phyloP scores from a whole-genome alignment of 371 early-diverging fungal species.

The Apophysomyces trapeziformis region DNA sequence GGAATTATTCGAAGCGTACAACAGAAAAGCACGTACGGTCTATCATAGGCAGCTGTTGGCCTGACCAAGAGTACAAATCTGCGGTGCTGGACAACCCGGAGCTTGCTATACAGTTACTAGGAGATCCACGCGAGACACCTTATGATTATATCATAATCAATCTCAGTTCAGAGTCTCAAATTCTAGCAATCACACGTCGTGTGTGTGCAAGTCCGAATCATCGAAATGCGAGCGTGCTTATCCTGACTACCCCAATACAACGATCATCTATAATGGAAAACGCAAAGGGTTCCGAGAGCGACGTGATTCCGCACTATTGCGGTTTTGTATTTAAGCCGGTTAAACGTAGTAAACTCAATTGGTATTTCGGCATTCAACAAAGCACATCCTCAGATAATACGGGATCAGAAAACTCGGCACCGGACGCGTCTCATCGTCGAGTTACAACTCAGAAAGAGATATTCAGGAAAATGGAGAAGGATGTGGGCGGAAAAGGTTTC shows the following conservation, averaged over 20 bases:
- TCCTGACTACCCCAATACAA: conserved; percentile 66
- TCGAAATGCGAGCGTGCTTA: conserved; percentile 47
- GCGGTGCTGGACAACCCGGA: conserved; percentile 37
- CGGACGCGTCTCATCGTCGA: conserved; percentile 50
- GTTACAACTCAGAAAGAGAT: conserved; percentile 60
- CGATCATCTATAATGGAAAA: conserved; percentile 58
- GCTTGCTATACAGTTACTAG: conserved; percentile 37
- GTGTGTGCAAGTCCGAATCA: conserved; percentile 46
- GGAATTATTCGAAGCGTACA: conserved; percentile 42
- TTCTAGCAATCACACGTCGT: conserved; percentile 46
- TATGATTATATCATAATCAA: conserved; percentile 62
- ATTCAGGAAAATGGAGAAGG: conserved; percentile 57
- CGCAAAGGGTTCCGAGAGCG: conserved; percentile 36
- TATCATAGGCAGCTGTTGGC: conserved; percentile 28
- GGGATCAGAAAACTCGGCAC: conserved; percentile 23
- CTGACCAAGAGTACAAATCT: conserved; percentile 17
- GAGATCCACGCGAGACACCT: conserved; percentile 30
- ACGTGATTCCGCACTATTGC: conserved; percentile 44
- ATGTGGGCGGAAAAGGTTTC: conserved; percentile 57
- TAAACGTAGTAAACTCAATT: conserved; percentile 56
- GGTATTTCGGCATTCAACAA: conserved; percentile 55
- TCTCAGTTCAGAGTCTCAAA: conserved; percentile 51
- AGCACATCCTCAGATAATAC: conserved; percentile 17
- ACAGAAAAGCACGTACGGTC: conserved; percentile 46
- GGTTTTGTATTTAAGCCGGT: conserved; percentile 68